phyloP scores from a whole-genome alignment of 257 asterid species.

The Ajuga chamaepitys region DNA sequence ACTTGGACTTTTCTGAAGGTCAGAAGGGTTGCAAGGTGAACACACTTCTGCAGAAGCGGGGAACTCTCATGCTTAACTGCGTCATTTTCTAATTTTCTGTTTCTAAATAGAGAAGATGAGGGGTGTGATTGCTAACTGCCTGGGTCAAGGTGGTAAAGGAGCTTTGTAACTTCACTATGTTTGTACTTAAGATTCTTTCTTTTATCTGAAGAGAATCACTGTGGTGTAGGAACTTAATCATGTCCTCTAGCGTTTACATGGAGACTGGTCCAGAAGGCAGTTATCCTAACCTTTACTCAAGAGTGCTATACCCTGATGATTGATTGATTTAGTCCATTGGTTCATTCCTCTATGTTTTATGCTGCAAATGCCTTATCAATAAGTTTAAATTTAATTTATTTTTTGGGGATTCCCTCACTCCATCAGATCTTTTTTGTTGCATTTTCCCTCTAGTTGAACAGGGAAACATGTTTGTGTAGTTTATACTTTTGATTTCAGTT shows the following conservation, averaged over 20 bases:
- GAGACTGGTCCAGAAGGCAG: constrained; percentile 2
- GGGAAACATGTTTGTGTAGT: constrained; percentile 8
- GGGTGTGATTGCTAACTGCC: neutral
- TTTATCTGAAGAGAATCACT: neutral
- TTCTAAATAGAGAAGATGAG: constrained; percentile 1
- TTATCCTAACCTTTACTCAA: neutral
- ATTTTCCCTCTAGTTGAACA: neutral
- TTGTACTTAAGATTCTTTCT: neutral
- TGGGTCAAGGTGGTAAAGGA: neutral
- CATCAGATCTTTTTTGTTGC: neutral
- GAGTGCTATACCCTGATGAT: neutral
- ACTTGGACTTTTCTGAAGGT: neutral
- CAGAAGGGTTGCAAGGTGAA: constrained; percentile 1
- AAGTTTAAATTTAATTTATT: neutral
- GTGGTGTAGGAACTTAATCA: neutral
- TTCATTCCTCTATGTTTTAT: neutral
- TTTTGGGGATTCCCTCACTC: constrained; percentile 2
- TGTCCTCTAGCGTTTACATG: neutral
- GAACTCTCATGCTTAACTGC: neutral
- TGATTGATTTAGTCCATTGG: constrained; percentile 5
- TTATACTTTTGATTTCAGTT: constrained; percentile 8
- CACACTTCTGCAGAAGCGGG: constrained; percentile 8
- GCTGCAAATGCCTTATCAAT: neutral
- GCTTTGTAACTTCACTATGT: neutral
- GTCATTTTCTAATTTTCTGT: neutral